Evolutionary conservation across 2,329 filamentous ascomycete species (phyloP), one percentile per base, ranked within the genome.

Genomic region (Aspergillaceae sp.): DNA sequence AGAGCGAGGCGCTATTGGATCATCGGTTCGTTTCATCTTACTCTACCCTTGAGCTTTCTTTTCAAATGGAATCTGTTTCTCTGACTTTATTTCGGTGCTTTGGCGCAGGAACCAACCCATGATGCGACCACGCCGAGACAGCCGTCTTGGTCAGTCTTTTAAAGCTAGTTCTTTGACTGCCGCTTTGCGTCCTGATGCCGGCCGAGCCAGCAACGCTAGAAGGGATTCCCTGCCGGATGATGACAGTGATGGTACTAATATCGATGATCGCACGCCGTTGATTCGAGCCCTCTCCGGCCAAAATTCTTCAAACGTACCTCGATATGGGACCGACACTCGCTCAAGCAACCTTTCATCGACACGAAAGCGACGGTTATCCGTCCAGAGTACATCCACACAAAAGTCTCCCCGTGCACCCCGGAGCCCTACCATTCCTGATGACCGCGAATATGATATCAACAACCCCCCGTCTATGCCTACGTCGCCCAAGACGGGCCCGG

Each of bases 1-100:
- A 96, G 55, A 96, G 89, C 64, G 84, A 94, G 62, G 83, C 80
- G 5, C 71, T 97, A 55, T 72, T 97, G 11, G 91, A 97, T 67
- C 91, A 97, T 66, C 80, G 88, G 82, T 86, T 69, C 51, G 70
- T 52, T 41, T 43, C 38, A 29, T 30, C 26, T 2, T 28, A 26
- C 36, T 38, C 9, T 38, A 26, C 7, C 26, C 9, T 38, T 38
- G 11, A 26, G 19, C 19, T 19, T 19, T 19, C 19, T 19, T 19
- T 19, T 19, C 19, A 19, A 19, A 19, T 19, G 19, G 19, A 19
- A 19, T 19, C 19, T 19, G 19, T 19, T 19, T 19, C 19, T 19
- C 19, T 19, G 19, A 19, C 19, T 19, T 19, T 19, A 19, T 19
- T 19, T 19, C 19, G 19, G 19, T 19, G 19, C 19, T 19, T 19